Evolutionary conservation across 768 basidiomycete genomes (phyloP).

Genomic region (Botryobasidium botryosum): DNA sequence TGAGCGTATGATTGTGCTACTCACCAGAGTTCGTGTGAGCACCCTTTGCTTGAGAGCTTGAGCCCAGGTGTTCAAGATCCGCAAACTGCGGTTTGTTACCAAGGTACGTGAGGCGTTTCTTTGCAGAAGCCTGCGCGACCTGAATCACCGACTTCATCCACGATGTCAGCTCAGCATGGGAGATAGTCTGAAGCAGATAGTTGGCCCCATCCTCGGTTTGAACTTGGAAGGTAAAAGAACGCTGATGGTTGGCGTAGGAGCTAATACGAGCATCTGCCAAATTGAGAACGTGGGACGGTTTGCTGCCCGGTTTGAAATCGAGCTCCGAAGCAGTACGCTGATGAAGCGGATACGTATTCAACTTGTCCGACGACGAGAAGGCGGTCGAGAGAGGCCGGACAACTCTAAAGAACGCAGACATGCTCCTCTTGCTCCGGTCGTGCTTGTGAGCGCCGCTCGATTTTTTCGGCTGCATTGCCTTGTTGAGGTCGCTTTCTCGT

Average conservation of each 20-base stretch:
- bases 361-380: constrained; percentile 52
- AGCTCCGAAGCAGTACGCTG: constrained; percentile 48
- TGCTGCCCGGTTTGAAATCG: constrained; percentile 54
- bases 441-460: constrained; percentile 40
- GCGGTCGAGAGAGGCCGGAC: constrained; percentile 79
- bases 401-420: constrained; percentile 54
- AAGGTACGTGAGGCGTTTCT: constrained; percentile 65
- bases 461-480: constrained; percentile 40
- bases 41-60: constrained; percentile 1
- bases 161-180: constrained; percentile 49
- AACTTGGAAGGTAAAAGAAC: constrained; percentile 68
- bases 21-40: no score
- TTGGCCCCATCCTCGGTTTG: constrained; percentile 79
- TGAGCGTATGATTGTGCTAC: no score
- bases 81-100: constrained; percentile 54
- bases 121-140: constrained; percentile 55
- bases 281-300: constrained; percentile 59
- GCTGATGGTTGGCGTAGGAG: constrained; percentile 59
- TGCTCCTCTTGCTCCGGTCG: constrained; percentile 76
- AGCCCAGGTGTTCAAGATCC: constrained; percentile 22
- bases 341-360: constrained; percentile 13
- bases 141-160: constrained; percentile 65
- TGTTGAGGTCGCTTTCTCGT: constrained; percentile 57
- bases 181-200: constrained; percentile 59
- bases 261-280: constrained; percentile 54